Evolutionary conservation across 345 rosid species (phyloP).

Genomic region (Corchorus olitorius): DNA sequence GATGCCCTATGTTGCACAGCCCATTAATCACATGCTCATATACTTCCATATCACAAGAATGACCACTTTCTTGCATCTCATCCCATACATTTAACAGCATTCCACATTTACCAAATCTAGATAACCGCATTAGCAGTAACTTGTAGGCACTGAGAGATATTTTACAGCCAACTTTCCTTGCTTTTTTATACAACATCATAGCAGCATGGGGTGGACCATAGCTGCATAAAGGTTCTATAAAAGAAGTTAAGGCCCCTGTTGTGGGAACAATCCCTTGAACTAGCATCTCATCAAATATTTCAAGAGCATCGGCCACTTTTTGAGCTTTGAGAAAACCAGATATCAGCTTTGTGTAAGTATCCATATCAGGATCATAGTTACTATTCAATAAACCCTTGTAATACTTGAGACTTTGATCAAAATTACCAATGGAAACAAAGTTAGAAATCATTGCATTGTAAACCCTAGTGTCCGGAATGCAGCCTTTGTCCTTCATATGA

Average conservation of each 20-base stretch:
- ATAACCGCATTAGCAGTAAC: slow-evolving; percentile 73
- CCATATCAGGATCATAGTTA: slow-evolving; percentile 56
- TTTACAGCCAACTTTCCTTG: slow-evolving; percentile 68
- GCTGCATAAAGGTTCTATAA: slow-evolving; percentile 67
- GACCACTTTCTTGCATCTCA: slow-evolving; percentile 83
- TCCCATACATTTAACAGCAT: slow-evolving; percentile 80
- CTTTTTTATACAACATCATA: slow-evolving; percentile 67
- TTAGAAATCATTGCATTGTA: slow-evolving; percentile 82
- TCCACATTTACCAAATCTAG: slow-evolving; percentile 93
- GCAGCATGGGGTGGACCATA: slow-evolving; percentile 96
- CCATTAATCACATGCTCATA: slow-evolving; percentile 79
- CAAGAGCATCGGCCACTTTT: slow-evolving; percentile 87
- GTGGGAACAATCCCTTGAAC: slow-evolving; percentile 56
- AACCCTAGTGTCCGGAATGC: slow-evolving; percentile 49
- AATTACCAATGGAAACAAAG: slow-evolving; percentile 49
- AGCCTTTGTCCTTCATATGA: slow-evolving; percentile 49
- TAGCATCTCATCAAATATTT: slow-evolving; percentile 83
- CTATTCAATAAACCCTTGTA: slow-evolving; percentile 53
- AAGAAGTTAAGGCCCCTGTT: slow-evolving; percentile 64
- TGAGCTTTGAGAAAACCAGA: slow-evolving; percentile 63
- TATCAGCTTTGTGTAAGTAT: slow-evolving; percentile 65
- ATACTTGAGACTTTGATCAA: slow-evolving; percentile 57
- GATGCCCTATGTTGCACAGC: slow-evolving; percentile 86
- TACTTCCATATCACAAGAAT: slow-evolving; percentile 64
- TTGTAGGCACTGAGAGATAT: slow-evolving; percentile 73